Conservation (phyloP, 1,284 basidiomycete genomes). For the Naganishia liquefaciens region DNA sequence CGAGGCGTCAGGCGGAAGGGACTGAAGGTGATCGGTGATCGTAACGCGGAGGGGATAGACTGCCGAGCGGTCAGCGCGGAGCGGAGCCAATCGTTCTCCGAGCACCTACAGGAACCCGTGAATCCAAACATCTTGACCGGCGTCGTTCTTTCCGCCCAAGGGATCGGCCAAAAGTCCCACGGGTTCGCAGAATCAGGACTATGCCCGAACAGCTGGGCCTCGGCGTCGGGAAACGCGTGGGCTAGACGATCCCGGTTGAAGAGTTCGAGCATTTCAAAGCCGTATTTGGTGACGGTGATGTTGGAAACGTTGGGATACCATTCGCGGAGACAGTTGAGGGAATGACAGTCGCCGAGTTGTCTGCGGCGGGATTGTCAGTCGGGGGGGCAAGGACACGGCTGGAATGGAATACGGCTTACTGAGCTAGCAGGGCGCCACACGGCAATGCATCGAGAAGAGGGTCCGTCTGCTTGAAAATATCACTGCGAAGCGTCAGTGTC, state of each 20-base stretch:
- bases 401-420: slow-evolving; percentile 42
- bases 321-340: slow-evolving; percentile 46
- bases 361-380: slow-evolving; percentile 35
- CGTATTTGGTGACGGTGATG: slow-evolving; percentile 55
- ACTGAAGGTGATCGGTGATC: slow-evolving; percentile 38
- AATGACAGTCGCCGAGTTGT: slow-evolving; percentile 53
- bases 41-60: slow-evolving; percentile 54
- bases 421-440: slow-evolving; percentile 50
- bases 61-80: slow-evolving; percentile 14
- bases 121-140: slow-evolving; percentile 52
- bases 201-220: slow-evolving; percentile 52
- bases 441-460: slow-evolving; percentile 49
- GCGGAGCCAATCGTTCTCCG: not conserved
- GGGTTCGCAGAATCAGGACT: slow-evolving; percentile 52
- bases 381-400: not conserved
- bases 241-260: slow-evolving; percentile 47
- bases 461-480: slow-evolving; percentile 50
- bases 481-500: slow-evolving; percentile 35
- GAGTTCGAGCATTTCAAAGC: slow-evolving; percentile 52
- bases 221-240: slow-evolving; percentile 42
- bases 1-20: slow-evolving; percentile 13
- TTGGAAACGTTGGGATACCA: slow-evolving; percentile 54
- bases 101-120: slow-evolving; percentile 46
- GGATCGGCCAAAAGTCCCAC: slow-evolving; percentile 53
- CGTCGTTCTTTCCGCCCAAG: slow-evolving; percentile 43